These are phyloP conservation scores for Lyophyllum semitale DNA, from an alignment of 768 basidiomycete genomes.

Conservation along the genomic window DNA sequence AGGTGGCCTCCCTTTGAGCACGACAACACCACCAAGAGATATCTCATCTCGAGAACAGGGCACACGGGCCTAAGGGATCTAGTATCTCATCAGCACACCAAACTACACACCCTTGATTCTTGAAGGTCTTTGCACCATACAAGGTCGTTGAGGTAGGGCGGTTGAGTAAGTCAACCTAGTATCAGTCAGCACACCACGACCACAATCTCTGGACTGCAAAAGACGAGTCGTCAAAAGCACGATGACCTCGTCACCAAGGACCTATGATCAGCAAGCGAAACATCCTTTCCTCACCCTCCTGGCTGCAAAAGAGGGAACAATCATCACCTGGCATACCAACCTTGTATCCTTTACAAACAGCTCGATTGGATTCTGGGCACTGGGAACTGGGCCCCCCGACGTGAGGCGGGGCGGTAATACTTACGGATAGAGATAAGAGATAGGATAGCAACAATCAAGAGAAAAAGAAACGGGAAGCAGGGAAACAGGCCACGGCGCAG, in stretches of 20 bases:
- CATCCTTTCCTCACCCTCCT: not conserved
- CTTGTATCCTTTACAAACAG: slow-evolving; percentile 6
- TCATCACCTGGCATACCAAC: slow-evolving; percentile 8
- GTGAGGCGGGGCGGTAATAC: slow-evolving; percentile 22
- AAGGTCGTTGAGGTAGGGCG: too few relatives aligned
- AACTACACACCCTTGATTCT: too few relatives aligned
- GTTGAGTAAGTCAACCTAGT: too few relatives aligned
- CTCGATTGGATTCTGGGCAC: slow-evolving; percentile 5
- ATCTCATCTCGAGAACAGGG: too few relatives aligned
- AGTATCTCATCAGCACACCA: too few relatives aligned
- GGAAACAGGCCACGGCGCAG: not conserved
- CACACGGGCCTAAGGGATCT: too few relatives aligned
- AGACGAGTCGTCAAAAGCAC: not conserved
- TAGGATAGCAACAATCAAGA: slow-evolving; percentile 5
- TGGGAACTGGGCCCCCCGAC: slow-evolving; percentile 11
- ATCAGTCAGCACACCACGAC: too few relatives aligned
- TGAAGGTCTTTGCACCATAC: too few relatives aligned
- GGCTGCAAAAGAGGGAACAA: not conserved
- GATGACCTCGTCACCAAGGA: too few relatives aligned
- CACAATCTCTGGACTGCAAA: not conserved
- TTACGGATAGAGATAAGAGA: slow-evolving; percentile 22
- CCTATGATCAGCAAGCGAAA: not conserved
- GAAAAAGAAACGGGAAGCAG: not conserved
- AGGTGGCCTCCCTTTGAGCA: too few relatives aligned
- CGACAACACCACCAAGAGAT: too few relatives aligned